phyloP scores from a whole-genome alignment of 2,329 filamentous ascomycete genomes.

The Penicillium sp. region DNA sequence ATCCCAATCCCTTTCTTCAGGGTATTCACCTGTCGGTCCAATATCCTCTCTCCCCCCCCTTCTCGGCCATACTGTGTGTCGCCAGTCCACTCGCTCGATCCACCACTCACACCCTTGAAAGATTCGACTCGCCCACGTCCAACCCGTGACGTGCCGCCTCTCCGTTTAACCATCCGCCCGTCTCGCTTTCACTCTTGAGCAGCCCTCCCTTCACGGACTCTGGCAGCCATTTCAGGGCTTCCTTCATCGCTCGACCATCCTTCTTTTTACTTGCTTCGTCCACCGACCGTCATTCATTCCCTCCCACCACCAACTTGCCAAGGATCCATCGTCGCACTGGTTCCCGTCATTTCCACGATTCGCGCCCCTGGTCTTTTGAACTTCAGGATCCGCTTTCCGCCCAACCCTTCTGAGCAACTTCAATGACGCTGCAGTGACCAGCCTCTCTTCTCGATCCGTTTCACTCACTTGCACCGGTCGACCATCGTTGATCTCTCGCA shows the following conservation, averaged over 20 bases:
- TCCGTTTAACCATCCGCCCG: constrained; percentile 8
- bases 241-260: background rate
- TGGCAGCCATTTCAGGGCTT: background rate
- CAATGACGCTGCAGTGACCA: constrained; percentile 10
- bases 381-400: constrained; percentile 2
- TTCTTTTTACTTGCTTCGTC: background rate
- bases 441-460: background rate
- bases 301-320: constrained; percentile 3
- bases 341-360: background rate
- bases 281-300: constrained; percentile 15
- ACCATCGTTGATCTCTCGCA: constrained; percentile 2
- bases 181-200: constrained; percentile 1
- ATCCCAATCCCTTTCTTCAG: background rate
- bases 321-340: background rate
- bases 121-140: constrained; percentile 8
- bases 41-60: constrained; percentile 10
- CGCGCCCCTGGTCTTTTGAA: constrained; percentile 1
- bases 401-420: constrained; percentile 1
- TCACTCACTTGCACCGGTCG: background rate
- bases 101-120: constrained; percentile 5
- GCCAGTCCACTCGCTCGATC: constrained; percentile 28
- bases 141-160: constrained; percentile 3
- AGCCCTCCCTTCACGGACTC: background rate
- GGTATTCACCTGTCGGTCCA: constrained; percentile 3
- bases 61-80: constrained; percentile 30